Evolutionary conservation across 495 filamentous ascomycete species (phyloP), one percentile per base, ranked within the genome.

Genomic region (Schizothecium vesticola): DNA sequence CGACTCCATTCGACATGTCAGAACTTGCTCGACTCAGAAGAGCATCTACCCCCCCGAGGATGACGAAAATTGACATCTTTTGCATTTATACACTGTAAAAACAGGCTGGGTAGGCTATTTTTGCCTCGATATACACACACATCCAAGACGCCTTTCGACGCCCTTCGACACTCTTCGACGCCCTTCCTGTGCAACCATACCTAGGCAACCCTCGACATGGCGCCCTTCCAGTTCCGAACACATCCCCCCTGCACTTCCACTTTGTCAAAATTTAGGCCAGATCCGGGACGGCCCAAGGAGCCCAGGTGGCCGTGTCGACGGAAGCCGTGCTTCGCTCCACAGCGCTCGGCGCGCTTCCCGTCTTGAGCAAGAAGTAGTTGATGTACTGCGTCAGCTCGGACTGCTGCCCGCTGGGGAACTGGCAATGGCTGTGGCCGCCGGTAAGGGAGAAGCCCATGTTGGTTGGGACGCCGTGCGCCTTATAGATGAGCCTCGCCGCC

Each of bases 371-470:
- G 66, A 76, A 87, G 75, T 83, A 81, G 72, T 84, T 79, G 76
- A 86, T 80, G 78, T 82, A 87, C 5, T 76, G 72, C 7, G 75
- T 83, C 61, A 87, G 78, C 59, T 86, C 82, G 58, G 80, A 16
- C 64, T 81, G 75, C 77, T 74, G 73, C 23, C 57, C 28, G 24
- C 76, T 79, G 78, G 65, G 65, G 57, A 86, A 86, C 70, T 67
- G 59, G 73, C 86, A 88, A 73, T 88, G 86, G 64, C 68, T 71
- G 76, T 87, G 83, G 61, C 78, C 80, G 56, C 85, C 83, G 43
- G 81, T 75, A 64, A 83, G 80, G 12, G 83, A 82, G 77, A 83
- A 86, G 16, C 85, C 85, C 80, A 86, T 83, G 76, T 82, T 78
- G 69, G 78, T 79, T 31, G 80, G 74, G 0, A 75, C 80, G 60